Conservation (phyloP, 179 eudicot genomes). For the Beta lomatogona region DNA sequence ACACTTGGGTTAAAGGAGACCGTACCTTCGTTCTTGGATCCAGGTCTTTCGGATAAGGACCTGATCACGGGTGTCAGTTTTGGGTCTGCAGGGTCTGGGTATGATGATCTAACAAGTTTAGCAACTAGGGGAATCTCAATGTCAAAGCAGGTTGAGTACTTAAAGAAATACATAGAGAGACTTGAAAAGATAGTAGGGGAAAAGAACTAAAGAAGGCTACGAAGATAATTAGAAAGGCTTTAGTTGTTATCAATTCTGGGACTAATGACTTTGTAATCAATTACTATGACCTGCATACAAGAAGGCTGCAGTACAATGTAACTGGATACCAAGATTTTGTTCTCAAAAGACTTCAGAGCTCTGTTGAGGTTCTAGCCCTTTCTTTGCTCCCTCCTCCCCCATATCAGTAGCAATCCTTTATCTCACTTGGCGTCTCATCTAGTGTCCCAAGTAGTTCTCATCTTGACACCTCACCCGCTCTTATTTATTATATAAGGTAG, state of each 20-base stretch:
- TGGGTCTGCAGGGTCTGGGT: constrained; percentile 66
- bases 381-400: constrained; percentile 1
- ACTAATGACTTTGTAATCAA: constrained; percentile 49
- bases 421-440: too few relatives aligned
- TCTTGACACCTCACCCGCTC: too few relatives aligned
- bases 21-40: constrained; percentile 55
- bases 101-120: constrained; percentile 42
- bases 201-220: constrained; percentile 23
- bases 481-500: too few relatives aligned
- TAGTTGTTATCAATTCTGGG: constrained; percentile 48
- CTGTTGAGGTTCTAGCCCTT: constrained; percentile 34
- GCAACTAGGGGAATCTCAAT: constrained; percentile 39
- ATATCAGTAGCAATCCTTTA: too few relatives aligned
- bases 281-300: constrained; percentile 43
- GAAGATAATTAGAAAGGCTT: constrained; percentile 30
- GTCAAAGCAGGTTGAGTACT: constrained; percentile 40
- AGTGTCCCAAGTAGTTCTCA: too few relatives aligned
- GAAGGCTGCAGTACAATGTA: constrained; percentile 33
- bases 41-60: constrained; percentile 34
- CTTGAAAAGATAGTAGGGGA: constrained; percentile 38
- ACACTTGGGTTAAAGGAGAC: constrained; percentile 48
- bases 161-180: constrained; percentile 37
- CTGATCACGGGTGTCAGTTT: constrained; percentile 56
- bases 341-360: constrained; percentile 33
- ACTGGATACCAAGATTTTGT: constrained; percentile 47